Percentiles rank a stretch among this genome's conserved stretches.
Evolutionary conservation across 306 rosid species (phyloP).

Genomic region (Acmispon strigosus): DNA sequence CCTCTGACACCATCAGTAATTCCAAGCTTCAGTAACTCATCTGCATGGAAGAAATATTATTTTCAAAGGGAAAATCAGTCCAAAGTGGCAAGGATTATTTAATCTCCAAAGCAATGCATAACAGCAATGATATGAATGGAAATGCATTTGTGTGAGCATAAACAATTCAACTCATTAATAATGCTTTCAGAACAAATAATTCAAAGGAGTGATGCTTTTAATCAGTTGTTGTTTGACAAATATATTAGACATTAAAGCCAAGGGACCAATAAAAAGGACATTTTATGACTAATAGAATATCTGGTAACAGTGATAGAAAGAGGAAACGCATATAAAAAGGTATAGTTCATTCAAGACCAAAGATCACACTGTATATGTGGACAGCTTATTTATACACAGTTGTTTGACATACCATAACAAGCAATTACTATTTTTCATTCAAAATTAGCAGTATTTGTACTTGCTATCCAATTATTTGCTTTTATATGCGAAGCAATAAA

Average conservation of each 20-base stretch:
- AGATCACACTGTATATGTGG: background rate
- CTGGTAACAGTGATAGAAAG: background rate
- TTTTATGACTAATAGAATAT: constrained; percentile 1
- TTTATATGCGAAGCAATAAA: background rate
- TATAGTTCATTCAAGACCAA: background rate
- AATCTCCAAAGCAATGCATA: constrained; percentile 8
- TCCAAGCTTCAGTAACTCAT: constrained; percentile 87
- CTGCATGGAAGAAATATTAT: constrained; percentile 41
- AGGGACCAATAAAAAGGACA: constrained; percentile 8
- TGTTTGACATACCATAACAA: constrained; percentile 5
- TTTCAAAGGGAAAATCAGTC: constrained; percentile 3
- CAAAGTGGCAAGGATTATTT: background rate
- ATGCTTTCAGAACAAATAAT: background rate
- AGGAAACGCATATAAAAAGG: background rate
- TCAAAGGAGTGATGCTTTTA: background rate
- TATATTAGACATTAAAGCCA: constrained; percentile 9
- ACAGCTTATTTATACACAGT: constrained; percentile 9
- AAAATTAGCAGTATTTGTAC: constrained; percentile 2
- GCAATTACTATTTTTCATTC: constrained; percentile 15
- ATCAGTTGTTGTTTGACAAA: constrained; percentile 7
- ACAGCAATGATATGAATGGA: background rate
- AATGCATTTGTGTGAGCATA: constrained; percentile 7
- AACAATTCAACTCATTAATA: constrained; percentile 10
- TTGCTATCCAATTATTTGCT: constrained; percentile 10
- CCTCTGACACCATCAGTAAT: constrained; percentile 84